phyloP scores from a whole-genome alignment of 169 alveolate species.

The Babesia sp. region DNA sequence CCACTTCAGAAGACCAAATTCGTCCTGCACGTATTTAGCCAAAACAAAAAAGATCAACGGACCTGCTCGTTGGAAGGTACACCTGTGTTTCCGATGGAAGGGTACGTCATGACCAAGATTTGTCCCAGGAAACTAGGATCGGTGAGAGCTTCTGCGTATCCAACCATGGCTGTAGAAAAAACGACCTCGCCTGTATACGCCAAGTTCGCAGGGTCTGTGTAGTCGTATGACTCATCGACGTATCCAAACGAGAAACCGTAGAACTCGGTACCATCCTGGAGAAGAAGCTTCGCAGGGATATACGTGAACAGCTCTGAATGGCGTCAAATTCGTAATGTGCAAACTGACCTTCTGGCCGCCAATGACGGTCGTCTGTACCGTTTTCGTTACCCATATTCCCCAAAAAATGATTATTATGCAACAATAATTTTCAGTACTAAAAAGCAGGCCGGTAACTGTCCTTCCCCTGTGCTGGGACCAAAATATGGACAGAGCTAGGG shows the following conservation, averaged over 20 bases:
- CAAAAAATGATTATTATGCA: neutral
- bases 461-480: no score
- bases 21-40: conserved; percentile 45
- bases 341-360: conserved; percentile 30
- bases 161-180: conserved; percentile 87
- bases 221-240: conserved; percentile 28
- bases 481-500: no score
- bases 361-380: neutral
- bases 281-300: conserved; percentile 58
- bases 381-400: neutral
- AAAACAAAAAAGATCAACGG: neutral
- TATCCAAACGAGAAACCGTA: conserved; percentile 62
- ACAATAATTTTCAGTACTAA: no score
- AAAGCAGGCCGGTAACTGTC: no score
- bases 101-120: conserved; percentile 82
- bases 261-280: conserved; percentile 59
- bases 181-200: conserved; percentile 81
- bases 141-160: conserved; percentile 86
- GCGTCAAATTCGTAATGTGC: neutral
- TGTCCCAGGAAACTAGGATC: conserved; percentile 88
- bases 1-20: conserved; percentile 71
- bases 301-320: conserved; percentile 16
- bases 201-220: conserved; percentile 15
- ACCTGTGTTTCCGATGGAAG: conserved; percentile 86
- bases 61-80: conserved; percentile 79